A percentile compares a stretch with the other conserved stretches of the same genome.
Conservation (phyloP, 2,329 filamentous ascomycete genomes). For the Fusarium sp. region DNA sequence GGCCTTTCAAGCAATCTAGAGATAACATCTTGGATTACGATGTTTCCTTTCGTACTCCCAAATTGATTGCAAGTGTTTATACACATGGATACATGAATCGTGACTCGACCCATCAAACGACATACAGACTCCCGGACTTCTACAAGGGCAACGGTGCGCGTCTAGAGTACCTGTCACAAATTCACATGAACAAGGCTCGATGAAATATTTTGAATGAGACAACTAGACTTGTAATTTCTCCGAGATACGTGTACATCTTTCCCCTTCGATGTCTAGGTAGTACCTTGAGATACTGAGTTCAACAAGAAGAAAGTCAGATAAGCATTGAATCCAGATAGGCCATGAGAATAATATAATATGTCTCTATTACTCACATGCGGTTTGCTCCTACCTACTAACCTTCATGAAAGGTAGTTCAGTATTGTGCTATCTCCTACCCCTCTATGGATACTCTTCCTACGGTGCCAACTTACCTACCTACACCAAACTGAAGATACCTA, state of each 20-base stretch:
- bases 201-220: neutral
- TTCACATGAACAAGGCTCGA: neutral
- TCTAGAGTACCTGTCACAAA: neutral
- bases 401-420: neutral
- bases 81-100: neutral
- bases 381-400: neutral
- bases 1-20: neutral
- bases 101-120: neutral
- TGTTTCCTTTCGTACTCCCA: neutral
- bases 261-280: neutral
- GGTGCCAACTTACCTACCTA: too few relatives aligned
- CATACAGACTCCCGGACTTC: neutral
- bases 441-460: neutral
- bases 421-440: neutral
- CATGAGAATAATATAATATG: neutral
- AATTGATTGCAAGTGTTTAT: neutral
- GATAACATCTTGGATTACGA: neutral
- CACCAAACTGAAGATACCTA: constrained; percentile 11
- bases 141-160: neutral
- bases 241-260: neutral
- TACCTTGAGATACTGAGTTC: neutral
- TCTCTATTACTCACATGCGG: neutral
- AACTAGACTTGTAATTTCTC: neutral
- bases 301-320: neutral
- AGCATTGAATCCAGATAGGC: neutral